Evolutionary conservation across 75 land plant species (phyloP).

Genomic region (Sequoia sempervirens): DNA sequence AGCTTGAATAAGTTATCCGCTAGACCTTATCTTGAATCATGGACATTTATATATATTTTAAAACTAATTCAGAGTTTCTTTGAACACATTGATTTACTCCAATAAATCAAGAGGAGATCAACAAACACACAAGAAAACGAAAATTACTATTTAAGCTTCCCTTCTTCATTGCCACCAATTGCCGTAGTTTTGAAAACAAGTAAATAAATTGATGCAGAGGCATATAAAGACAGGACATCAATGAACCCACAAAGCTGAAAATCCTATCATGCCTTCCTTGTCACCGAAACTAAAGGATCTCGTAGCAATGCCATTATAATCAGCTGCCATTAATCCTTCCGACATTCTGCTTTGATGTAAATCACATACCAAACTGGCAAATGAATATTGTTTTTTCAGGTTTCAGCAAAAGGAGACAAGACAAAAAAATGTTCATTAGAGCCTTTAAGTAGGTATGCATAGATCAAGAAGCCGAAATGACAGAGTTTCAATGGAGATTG

Average conservation of each 20-base stretch:
- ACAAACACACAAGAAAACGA: neutral
- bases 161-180: neutral
- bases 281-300: neutral
- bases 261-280: neutral
- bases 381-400: neutral
- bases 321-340: neutral
- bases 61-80: neutral
- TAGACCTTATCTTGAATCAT: neutral
- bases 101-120: neutral
- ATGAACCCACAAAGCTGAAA: neutral
- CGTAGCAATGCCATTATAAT: neutral
- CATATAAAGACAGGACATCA: neutral
- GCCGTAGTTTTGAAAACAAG: neutral
- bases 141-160: neutral
- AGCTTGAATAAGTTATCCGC: neutral
- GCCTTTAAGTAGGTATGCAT: neutral
- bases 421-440: neutral
- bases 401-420: neutral
- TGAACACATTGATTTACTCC: neutral
- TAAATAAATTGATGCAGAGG: neutral
- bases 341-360: neutral
- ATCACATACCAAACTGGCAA: neutral
- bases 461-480: neutral
- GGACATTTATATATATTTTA: neutral
- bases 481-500: neutral